Evolutionary conservation across 164 flowering plant species (phyloP).

Genomic region (Macadamia integrifolia): DNA sequence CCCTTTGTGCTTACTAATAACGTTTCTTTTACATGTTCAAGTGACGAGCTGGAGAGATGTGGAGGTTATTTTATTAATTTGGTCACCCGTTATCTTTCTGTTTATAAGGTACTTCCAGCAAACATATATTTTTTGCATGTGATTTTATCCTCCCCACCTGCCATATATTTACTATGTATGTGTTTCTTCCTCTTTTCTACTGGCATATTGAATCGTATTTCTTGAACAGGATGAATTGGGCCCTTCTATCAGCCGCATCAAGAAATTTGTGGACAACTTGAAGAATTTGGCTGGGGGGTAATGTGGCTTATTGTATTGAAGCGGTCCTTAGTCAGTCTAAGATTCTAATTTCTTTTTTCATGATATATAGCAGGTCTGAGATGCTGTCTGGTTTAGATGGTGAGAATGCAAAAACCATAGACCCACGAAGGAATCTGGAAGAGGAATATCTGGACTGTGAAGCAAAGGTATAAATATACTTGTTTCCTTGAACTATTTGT

Average conservation of each 20-base stretch:
- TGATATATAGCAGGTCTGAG: conserved; percentile 36
- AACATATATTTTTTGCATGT: background rate
- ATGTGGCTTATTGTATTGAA: conserved; percentile 3
- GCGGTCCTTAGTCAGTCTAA: background rate
- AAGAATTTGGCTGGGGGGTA: conserved; percentile 68
- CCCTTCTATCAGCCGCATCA: conserved; percentile 52
- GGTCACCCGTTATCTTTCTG: conserved; percentile 54
- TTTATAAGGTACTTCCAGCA: conserved; percentile 38
- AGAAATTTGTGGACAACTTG: conserved; percentile 65
- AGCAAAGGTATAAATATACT: conserved; percentile 50
- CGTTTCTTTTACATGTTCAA: conserved; percentile 25
- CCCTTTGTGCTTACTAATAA: conserved; percentile 9
- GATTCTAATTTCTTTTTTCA: background rate
- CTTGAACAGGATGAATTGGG: conserved; percentile 58
- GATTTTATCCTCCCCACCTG: background rate
- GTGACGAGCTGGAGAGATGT: conserved; percentile 73
- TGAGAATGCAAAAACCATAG: conserved; percentile 35
- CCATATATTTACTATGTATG: background rate
- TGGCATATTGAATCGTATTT: background rate
- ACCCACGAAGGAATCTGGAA: conserved; percentile 64
- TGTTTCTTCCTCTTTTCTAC: background rate
- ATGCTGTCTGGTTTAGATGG: conserved; percentile 24
- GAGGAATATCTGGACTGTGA: conserved; percentile 79
- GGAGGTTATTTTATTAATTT: conserved; percentile 62
- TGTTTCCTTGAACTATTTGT: background rate